A percentile compares a stretch with the other conserved stretches of the same genome.
phyloP scores from a whole-genome alignment of 2,329 filamentous ascomycete genomes.

The Aaosphaeria pasadenensis region DNA sequence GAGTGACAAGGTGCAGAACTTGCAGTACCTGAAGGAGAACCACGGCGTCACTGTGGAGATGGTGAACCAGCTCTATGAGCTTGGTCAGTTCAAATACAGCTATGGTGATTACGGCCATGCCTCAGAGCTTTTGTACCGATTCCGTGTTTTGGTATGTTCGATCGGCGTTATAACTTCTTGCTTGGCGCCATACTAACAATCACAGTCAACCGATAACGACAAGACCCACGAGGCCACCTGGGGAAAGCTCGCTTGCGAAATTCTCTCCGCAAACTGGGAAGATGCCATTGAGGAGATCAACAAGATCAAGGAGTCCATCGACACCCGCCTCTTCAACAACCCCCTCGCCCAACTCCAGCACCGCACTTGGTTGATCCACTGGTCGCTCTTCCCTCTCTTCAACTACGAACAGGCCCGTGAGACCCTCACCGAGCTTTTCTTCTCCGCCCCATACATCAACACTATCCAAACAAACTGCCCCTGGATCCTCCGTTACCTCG shows the following conservation, averaged over 20 bases:
- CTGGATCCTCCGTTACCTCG: constrained; percentile 92
- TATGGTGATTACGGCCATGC: constrained; percentile 91
- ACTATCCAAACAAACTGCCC: constrained; percentile 98
- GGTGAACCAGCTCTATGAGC: constrained; percentile 94
- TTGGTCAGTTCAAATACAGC: constrained; percentile 96
- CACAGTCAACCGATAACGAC: constrained; percentile 87
- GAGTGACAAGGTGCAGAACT: constrained; percentile 97
- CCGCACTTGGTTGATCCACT: constrained; percentile 97
- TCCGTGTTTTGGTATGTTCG: constrained; percentile 70
- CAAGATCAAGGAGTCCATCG: constrained; percentile 71
- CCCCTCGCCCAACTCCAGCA: constrained; percentile 92
- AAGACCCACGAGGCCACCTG: constrained; percentile 94
- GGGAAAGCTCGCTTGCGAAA: constrained; percentile 96
- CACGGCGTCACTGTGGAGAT: constrained; percentile 93
- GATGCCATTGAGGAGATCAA: constrained; percentile 67
- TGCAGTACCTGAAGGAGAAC: constrained; percentile 96
- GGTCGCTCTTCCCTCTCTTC: constrained; percentile 98
- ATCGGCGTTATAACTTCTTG: not conserved
- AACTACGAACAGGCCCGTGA: constrained; percentile 93
- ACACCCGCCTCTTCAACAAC: constrained; percentile 94
- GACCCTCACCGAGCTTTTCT: constrained; percentile 90
- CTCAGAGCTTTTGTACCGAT: constrained; percentile 92
- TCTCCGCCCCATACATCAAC: constrained; percentile 97
- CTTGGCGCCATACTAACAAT: not conserved
- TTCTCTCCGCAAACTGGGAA: constrained; percentile 94